Percentiles rank a stretch among this genome's conserved stretches.
phyloP scores from a whole-genome alignment of 495 filamentous ascomycete species.

The Neurospora sp. region DNA sequence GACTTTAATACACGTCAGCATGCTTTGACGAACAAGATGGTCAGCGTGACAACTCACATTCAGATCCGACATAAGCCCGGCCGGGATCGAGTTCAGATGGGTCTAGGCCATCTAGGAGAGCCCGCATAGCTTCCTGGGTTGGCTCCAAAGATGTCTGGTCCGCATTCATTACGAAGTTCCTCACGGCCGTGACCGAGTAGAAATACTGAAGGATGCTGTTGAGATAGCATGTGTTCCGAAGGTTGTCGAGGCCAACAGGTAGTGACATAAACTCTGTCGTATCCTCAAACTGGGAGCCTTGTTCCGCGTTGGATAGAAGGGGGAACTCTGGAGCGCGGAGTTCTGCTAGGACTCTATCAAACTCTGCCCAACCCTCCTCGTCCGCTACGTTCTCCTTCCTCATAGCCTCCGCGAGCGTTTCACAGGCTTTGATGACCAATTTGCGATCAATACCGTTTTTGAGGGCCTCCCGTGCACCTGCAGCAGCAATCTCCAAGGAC shows the following conservation, averaged over 20 bases:
- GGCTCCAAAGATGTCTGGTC: conserved; percentile 54
- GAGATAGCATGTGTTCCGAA: conserved; percentile 95
- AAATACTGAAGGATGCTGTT: conserved; percentile 96
- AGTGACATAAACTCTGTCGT: conserved; percentile 28
- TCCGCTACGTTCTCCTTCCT: neutral
- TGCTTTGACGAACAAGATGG: neutral
- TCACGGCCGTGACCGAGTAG: conserved; percentile 74
- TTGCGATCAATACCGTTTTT: neutral
- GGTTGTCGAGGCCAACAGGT: conserved; percentile 81
- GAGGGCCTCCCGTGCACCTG: neutral
- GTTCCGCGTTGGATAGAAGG: neutral
- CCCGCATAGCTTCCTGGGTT: conserved; percentile 45
- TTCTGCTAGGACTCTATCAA: neutral
- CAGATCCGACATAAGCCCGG: conserved; percentile 31
- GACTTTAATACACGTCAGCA: conserved; percentile 36
- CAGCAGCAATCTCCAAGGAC: conserved; percentile 15
- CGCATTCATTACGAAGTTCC: conserved; percentile 68
- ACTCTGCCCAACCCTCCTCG: neutral
- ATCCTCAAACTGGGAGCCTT: neutral
- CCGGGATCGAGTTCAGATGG: conserved; percentile 25
- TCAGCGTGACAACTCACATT: conserved; percentile 44
- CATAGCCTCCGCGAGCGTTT: neutral
- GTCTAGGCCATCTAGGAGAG: conserved; percentile 52
- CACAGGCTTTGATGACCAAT: neutral
- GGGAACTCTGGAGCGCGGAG: neutral